These are phyloP conservation scores for Lachnellula subtilissima DNA, from an alignment of 2,329 filamentous ascomycete genomes.

Conservation along the genomic window DNA sequence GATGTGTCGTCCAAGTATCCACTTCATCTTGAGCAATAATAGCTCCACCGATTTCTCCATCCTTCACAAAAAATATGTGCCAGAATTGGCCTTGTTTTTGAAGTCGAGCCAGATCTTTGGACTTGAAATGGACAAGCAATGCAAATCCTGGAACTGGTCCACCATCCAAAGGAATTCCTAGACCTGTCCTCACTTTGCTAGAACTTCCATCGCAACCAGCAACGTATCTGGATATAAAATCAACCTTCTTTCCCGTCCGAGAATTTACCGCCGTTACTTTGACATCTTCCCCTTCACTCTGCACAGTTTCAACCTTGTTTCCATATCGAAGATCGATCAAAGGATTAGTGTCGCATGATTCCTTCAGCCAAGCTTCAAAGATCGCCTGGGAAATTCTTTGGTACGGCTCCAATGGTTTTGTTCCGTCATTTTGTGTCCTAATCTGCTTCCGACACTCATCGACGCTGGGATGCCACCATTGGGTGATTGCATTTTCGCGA, in stretches of 20 bases:
- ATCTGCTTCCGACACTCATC: too few relatives aligned
- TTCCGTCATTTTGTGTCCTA: too few relatives aligned
- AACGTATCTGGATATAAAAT: conserved; percentile 34
- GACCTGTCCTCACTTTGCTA: conserved; percentile 30
- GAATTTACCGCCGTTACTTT: conserved; percentile 15
- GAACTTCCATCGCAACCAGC: conserved; percentile 48
- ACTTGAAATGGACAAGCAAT: conserved; percentile 23
- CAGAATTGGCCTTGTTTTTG: conserved; percentile 19
- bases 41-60: conserved; percentile 4
- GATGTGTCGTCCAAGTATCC: conserved; percentile 32
- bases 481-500: too few relatives aligned
- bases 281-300: conserved; percentile 2
- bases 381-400: too few relatives aligned
- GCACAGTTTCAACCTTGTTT: conserved; percentile 17
- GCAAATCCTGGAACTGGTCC: conserved; percentile 18
- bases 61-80: conserved; percentile 18
- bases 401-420: too few relatives aligned
- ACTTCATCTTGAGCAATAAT: conserved; percentile 23
- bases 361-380: too few relatives aligned
- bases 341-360: conserved; percentile 17
- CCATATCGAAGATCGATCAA: conserved; percentile 28
- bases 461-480: too few relatives aligned
- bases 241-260: conserved; percentile 13
- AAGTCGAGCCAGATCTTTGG: conserved; percentile 10
- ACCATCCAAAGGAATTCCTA: conserved; percentile 23